Conservation (phyloP, 495 filamentous ascomycete species). For the Podospora pseudopauciseta region DNA sequence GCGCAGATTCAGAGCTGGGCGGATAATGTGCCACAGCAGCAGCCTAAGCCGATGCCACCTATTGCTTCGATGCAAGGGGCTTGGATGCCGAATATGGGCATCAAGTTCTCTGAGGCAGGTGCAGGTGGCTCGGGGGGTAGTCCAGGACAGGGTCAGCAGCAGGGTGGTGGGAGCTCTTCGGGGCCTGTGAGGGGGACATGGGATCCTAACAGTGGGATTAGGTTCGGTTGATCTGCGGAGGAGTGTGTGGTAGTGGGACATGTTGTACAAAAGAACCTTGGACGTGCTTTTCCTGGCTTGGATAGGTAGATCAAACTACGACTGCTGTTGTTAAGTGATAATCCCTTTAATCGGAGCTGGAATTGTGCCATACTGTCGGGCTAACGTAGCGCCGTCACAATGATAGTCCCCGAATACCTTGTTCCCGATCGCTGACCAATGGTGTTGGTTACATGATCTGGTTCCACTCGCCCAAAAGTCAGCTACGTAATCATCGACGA, state of each 20-base stretch:
- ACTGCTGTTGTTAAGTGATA: too few species aligned
- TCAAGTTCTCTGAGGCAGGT: conserved; percentile 55
- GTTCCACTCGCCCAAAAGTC: too few species aligned
- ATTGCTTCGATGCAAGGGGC: conserved; percentile 46
- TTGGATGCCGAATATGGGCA: conserved; percentile 77
- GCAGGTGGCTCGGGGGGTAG: background rate
- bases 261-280: background rate
- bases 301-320: too few species aligned
- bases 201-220: conserved; percentile 61
- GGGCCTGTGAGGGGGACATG: conserved; percentile 40
- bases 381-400: too few species aligned
- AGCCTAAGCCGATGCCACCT: conserved; percentile 48
- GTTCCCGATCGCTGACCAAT: too few species aligned
- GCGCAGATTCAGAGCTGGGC: conserved; percentile 51
- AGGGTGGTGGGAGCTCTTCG: conserved; percentile 13
- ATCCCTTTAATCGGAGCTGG: too few species aligned
- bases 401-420: too few species aligned
- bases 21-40: conserved; percentile 50
- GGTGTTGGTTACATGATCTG: too few species aligned
- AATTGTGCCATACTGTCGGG: too few species aligned
- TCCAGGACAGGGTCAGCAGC: conserved; percentile 13
- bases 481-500: too few species aligned
- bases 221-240: conserved; percentile 49
- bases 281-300: too few species aligned
- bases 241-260: too few species aligned